These are phyloP conservation scores for Stentor coeruleus DNA, from an alignment of 73 alveolate genomes.

Conservation along the genomic window DNA sequence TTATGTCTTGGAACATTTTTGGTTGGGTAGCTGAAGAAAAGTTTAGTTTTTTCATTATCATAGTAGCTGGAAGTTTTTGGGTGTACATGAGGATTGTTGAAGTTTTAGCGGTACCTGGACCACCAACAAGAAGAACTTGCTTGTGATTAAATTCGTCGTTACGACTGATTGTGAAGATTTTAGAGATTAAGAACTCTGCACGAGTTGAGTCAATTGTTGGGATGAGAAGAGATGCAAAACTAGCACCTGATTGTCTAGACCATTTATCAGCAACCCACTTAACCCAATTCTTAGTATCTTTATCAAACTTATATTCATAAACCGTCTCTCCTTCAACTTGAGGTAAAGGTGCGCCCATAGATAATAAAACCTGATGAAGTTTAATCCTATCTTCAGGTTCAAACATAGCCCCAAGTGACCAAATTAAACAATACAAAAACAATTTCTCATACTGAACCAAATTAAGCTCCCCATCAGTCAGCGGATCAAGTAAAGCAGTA, in stretches of 20 bases:
- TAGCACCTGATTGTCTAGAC: slow-evolving; percentile 27
- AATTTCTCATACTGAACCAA: slow-evolving; percentile 72
- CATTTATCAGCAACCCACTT: slow-evolving; percentile 89
- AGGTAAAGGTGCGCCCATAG: slow-evolving; percentile 90
- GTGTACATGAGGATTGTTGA: slow-evolving; percentile 94
- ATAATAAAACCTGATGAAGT: slow-evolving; percentile 89
- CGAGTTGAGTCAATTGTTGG: slow-evolving; percentile 99
- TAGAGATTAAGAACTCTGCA: slow-evolving; percentile 94
- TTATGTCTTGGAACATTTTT: slow-evolving; percentile 96
- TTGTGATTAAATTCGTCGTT: slow-evolving; percentile 49
- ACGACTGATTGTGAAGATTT: slow-evolving; percentile 70
- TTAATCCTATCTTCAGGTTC: slow-evolving; percentile 97
- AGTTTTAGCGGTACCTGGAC: slow-evolving; percentile 99
- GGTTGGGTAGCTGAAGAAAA: slow-evolving; percentile 99
- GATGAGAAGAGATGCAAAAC: slow-evolving; percentile 66
- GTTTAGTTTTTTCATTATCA: slow-evolving; percentile 97
- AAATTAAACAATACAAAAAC: slow-evolving; percentile 84
- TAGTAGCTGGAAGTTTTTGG: slow-evolving; percentile 56
- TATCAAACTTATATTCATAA: slow-evolving; percentile 78
- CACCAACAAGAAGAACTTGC: slow-evolving; percentile 87
- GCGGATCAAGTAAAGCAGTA: slow-evolving; percentile 63
- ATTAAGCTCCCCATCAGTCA: slow-evolving; percentile 63
- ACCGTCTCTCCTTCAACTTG: slow-evolving; percentile 90
- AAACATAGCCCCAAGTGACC: slow-evolving; percentile 99
- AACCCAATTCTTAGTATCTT: slow-evolving; percentile 76